A percentile compares a stretch with the other conserved stretches of the same genome.
Conservation (phyloP, 2,329 filamentous ascomycete species). For the Bipolaris cookei region DNA sequence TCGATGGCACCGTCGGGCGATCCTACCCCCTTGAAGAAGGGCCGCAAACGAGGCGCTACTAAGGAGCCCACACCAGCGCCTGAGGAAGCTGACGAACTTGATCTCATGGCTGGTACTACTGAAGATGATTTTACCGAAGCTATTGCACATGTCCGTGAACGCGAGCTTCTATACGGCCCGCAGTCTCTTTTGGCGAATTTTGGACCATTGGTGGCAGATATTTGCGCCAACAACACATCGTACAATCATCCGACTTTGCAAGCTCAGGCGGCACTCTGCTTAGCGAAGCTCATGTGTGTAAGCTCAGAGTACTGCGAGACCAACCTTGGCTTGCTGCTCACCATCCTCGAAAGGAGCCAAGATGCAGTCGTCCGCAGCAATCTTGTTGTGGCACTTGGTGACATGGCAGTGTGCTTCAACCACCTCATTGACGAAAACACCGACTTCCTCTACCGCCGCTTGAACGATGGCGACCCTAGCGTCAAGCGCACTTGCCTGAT, state of each 20-base stretch:
- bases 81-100: constrained; percentile 84
- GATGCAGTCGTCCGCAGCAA: constrained; percentile 94
- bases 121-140: constrained; percentile 92
- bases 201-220: constrained; percentile 87
- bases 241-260: constrained; percentile 91
- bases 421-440: constrained; percentile 99
- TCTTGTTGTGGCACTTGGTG: constrained; percentile 92
- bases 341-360: constrained; percentile 92
- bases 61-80: constrained; percentile 54
- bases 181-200: constrained; percentile 87
- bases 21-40: constrained; percentile 49
- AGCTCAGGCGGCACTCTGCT: constrained; percentile 88
- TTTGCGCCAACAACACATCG: constrained; percentile 87
- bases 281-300: constrained; percentile 99
- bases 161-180: constrained; percentile 81
- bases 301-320: constrained; percentile 94
- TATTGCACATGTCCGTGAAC: constrained; percentile 82
- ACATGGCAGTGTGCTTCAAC: constrained; percentile 99
- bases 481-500: constrained; percentile 98
- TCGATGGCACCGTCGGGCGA: constrained; percentile 35
- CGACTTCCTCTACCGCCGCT: constrained; percentile 91
- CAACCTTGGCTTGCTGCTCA: constrained; percentile 91
- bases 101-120: constrained; percentile 94
- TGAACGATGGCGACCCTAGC: constrained; percentile 85
- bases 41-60: constrained; percentile 48